Evolutionary conservation across 129 eudicot species (phyloP), one percentile per base, ranked within the genome.

Genomic region (Helichrysum umbraculigerum): DNA sequence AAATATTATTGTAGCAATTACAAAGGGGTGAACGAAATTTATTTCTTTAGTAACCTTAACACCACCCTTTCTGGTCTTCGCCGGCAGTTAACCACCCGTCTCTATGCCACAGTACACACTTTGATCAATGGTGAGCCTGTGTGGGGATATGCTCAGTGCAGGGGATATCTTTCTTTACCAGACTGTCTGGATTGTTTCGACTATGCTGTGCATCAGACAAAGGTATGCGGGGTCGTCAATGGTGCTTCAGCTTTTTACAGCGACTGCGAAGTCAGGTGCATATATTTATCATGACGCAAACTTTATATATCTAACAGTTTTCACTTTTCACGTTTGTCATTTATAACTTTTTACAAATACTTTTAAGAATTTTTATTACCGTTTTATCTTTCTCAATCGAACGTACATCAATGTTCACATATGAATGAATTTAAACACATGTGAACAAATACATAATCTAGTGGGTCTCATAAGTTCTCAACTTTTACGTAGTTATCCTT

Each of bases 201-300:
- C 84, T 74, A 79, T 60, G 93, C 84, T 0, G 83, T 86, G 9
- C 68, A 47, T 68, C 77, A 73, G 30, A n/a, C 61, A 21, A 73
- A 71, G 33, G 50, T 32, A 41, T 88, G 90, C 71, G 78, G 83
- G 22, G 28, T 60, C 66, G 83, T 22, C 1, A 67, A 81, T 59
- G 84, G 86, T 9, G 88, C 82, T 66, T 74, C 62, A 29, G 90
- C 68, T n/a, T 72, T 76, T 32, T 88, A 73, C 75, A 81, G 73
- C 68, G 88, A 88, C 61, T 83, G 90, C 66, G 85, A 83, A 62
- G 76, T 88, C 76, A 88, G 93, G 90, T 82, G 41, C 70, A 10
- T 60, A 58, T 6, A 35, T 64, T 17, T 3, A 7, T 58, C 29
- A 42, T 50, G 3, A 22, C 63, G 44, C 44, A 39, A 39, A 39